phyloP scores from a whole-genome alignment of 2,329 filamentous ascomycete species.

The Alternaria brassicicola region DNA sequence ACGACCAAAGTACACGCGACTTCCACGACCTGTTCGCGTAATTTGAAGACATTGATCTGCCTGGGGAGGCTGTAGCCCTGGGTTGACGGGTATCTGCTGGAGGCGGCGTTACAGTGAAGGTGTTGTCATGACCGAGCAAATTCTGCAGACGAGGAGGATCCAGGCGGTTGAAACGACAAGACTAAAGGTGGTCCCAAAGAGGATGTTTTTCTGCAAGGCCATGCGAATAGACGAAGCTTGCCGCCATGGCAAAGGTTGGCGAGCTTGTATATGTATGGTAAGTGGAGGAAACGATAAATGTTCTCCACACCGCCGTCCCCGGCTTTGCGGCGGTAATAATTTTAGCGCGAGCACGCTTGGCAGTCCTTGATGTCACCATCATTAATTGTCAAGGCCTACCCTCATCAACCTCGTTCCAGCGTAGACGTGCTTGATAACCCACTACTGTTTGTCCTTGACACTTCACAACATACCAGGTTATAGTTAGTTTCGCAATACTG shows the following conservation, averaged over 20 bases:
- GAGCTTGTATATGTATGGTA: not conserved
- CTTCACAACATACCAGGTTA: no score
- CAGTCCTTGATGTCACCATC: not conserved
- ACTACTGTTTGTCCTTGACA: no score
- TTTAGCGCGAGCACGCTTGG: not conserved
- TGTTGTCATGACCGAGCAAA: constrained; percentile 14
- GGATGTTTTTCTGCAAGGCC: not conserved
- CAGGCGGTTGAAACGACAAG: not conserved
- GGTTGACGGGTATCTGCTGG: constrained; percentile 24
- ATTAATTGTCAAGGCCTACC: not conserved
- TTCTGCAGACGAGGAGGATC: not conserved
- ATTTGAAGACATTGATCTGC: constrained; percentile 17
- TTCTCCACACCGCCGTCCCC: not conserved
- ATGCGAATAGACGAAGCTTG: not conserved
- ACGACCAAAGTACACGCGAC: constrained; percentile 14
- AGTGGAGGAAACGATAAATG: not conserved
- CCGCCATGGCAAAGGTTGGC: not conserved
- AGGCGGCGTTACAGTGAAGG: constrained; percentile 23
- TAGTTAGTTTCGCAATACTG: no score
- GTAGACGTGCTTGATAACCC: no score
- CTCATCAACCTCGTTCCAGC: no score
- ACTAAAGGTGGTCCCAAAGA: not conserved
- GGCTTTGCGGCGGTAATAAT: not conserved
- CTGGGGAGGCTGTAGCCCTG: constrained; percentile 27
- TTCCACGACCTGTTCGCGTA: constrained; percentile 27